Base-by-base conservation (phyloP, 192 early-diverging fungal genomes). In the Umbelopsis ramanniana region DNA sequence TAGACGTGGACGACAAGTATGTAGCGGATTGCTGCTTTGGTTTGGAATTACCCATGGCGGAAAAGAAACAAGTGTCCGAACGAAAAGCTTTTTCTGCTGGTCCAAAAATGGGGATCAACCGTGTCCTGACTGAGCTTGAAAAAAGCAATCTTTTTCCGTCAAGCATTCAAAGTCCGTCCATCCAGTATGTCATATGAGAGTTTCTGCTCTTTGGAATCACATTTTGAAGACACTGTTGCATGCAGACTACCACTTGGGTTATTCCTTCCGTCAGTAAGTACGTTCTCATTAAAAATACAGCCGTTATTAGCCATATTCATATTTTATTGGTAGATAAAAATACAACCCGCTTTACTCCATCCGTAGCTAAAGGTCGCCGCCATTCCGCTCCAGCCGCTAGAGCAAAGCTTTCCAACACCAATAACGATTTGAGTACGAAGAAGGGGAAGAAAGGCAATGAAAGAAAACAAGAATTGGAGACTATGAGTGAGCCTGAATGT, bases 191-290 rank as follows among this genome's bases (percentile, higher is more conserved):
- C 57, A 63, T 63, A 35, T 37, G 57, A 63, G 24, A 14, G 29
- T 35, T 63, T 37, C 33, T 37, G 17, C 57, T 35, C 26, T 37
- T 19, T 1, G 6, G 40, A 43, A 43, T 43, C 40, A 22, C 11
- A 37, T 37, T 14, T 19, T 17, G 33, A 43, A 43, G 40, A 43
- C 29, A 43, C 40, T 19, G 15, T 29, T 63, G 33, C 57, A 63
- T 63, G 57, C 57, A 63, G 57, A 63, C 57, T 29, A 63, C 57
- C 29, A 63, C 57, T 63, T 63, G 57, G 57, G 33, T 35, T 17
- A 29, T 63, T 37, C 57, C 57, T 17, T 37, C 57, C 15, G 57
- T 63, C 57, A 63, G 57, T 37, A 35, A 63, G 57, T 63, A 63
- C 11, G 0, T 50, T 21, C 3, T 19, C 46, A 17, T 46, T 9